Evolutionary conservation across 768 basidiomycete genomes (phyloP).

Genomic region (Megacollybia marginata): DNA sequence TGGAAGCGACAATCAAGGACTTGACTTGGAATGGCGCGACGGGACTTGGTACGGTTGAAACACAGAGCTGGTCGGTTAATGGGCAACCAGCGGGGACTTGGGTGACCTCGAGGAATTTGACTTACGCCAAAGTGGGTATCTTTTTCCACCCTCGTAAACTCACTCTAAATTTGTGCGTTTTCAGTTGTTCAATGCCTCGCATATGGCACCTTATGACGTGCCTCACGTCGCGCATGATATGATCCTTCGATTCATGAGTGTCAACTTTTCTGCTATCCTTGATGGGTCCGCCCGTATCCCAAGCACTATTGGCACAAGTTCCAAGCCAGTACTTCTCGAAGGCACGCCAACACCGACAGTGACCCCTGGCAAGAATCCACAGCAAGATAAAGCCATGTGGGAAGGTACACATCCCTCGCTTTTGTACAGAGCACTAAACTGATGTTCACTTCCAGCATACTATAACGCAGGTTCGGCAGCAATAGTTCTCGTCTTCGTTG

Average conservation of each 20-base stretch:
- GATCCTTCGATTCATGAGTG: slow-evolving; percentile 96
- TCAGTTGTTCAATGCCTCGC: slow-evolving; percentile 87
- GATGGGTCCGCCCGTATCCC: slow-evolving; percentile 79
- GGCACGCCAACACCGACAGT: slow-evolving; percentile 25
- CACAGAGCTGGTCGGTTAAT: slow-evolving; percentile 70
- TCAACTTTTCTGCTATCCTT: slow-evolving; percentile 76
- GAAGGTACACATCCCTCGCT: slow-evolving; percentile 49
- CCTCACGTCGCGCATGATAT: slow-evolving; percentile 91
- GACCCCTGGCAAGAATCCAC: slow-evolving; percentile 52
- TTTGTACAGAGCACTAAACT: slow-evolving; percentile 1
- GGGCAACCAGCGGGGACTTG: slow-evolving; percentile 81
- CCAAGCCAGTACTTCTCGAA: slow-evolving; percentile 58
- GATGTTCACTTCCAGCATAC: slow-evolving; percentile 51
- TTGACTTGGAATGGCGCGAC: slow-evolving; percentile 82
- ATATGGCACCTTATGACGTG: slow-evolving; percentile 90
- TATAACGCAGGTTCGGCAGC: slow-evolving; percentile 90
- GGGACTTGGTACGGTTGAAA: slow-evolving; percentile 71
- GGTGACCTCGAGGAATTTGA: slow-evolving; percentile 83
- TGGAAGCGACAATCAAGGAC: slow-evolving; percentile 76
- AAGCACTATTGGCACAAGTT: slow-evolving; percentile 65
- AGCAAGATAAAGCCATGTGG: slow-evolving; percentile 85
- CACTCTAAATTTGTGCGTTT: background rate
- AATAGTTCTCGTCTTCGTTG: slow-evolving; percentile 72
- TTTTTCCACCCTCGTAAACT: background rate
- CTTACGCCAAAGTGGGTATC: slow-evolving; percentile 75